Base-by-base conservation (phyloP, 768 basidiomycete species). In the Tubosaeta sp. region DNA sequence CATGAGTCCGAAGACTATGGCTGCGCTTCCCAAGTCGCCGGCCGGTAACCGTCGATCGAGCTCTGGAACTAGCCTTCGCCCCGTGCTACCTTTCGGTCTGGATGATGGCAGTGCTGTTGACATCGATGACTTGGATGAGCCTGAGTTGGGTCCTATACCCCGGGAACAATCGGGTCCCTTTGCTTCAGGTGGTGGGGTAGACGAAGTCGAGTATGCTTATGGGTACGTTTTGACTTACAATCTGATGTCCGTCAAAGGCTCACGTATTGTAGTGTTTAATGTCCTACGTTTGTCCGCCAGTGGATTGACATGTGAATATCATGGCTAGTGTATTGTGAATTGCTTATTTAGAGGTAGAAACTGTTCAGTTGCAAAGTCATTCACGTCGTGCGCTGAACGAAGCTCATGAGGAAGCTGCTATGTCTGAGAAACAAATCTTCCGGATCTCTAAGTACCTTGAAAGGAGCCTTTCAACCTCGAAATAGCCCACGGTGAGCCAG, bases 1-100 rank as follows among this genome's bases (percentile, higher is more conserved):
- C 63, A 89, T 97, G 87, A 95, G 94, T 57, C 92, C 93, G 4
- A 90, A 91, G 70, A 94, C 93, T 3, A 88, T 97, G 83, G 89
- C 90, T 12, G 87, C 92, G 9, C 74, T 97, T 42, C 90, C 94
- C 0, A 94, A 94, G 66, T 94, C 92, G 0, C 94, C 94, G 16
- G 87, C 87, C 14, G 86, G 87, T 38, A 75, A 76, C 43, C 80
- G 94, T 22, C 80, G 93, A 22, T 89, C 90, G 30, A 91, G 89
- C 54, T 87, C 90, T 6, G 91, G 91, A 30, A 80, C 80, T 24
- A 84, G 90, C 13, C 78, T 97, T 43, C 82, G 94, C 30, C 93
- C 94, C 13, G 84, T 96, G 38, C 65, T 83, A 72, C 73, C 88
- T 66, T 81, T 81, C 60, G 88, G 84, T 22, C 74, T 94, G 49